A percentile compares a stretch with the other conserved stretches of the same genome.
Conservation (phyloP, 495 filamentous ascomycete species). For the Aspergillus leporis region DNA sequence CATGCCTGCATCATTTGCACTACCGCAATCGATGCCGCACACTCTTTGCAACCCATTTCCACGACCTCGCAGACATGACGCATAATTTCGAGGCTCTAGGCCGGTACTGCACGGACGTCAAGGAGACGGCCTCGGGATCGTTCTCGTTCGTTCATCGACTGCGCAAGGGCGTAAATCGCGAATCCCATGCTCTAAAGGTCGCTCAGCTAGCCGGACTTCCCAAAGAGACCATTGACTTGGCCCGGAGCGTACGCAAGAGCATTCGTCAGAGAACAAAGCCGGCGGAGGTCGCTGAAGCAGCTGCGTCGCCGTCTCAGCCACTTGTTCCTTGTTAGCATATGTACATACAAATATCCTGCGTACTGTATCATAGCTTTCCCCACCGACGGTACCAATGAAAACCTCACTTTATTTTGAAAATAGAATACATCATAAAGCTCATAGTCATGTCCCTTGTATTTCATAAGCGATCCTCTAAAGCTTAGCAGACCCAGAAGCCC, state of each 20-base stretch:
- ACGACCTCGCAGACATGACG: slow-evolving; percentile 77
- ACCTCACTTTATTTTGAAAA: no score
- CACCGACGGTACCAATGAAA: neutral
- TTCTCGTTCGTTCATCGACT: slow-evolving; percentile 89
- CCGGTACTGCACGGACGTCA: slow-evolving; percentile 88
- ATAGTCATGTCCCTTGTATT: no score
- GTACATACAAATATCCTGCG: neutral
- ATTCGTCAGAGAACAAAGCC: neutral
- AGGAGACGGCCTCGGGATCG: slow-evolving; percentile 59
- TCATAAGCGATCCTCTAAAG: no score
- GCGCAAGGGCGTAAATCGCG: slow-evolving; percentile 76
- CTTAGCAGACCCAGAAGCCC: slow-evolving; percentile 36
- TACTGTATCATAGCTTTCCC: slow-evolving; percentile 1
- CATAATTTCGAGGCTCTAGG: slow-evolving; percentile 62
- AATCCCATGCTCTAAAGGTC: slow-evolving; percentile 90
- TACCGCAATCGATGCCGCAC: slow-evolving; percentile 72
- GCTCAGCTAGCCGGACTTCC: slow-evolving; percentile 81
- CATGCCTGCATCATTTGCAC: slow-evolving; percentile 79
- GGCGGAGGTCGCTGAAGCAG: neutral
- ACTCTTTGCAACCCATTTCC: slow-evolving; percentile 96
- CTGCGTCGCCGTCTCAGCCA: neutral
- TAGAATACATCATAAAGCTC: no score
- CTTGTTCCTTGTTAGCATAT: neutral
- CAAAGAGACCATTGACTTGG: slow-evolving; percentile 57
- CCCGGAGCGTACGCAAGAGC: slow-evolving; percentile 32